phyloP scores from a whole-genome alignment of 1,284 basidiomycete genomes.

The Microbotryomycetes sp. region DNA sequence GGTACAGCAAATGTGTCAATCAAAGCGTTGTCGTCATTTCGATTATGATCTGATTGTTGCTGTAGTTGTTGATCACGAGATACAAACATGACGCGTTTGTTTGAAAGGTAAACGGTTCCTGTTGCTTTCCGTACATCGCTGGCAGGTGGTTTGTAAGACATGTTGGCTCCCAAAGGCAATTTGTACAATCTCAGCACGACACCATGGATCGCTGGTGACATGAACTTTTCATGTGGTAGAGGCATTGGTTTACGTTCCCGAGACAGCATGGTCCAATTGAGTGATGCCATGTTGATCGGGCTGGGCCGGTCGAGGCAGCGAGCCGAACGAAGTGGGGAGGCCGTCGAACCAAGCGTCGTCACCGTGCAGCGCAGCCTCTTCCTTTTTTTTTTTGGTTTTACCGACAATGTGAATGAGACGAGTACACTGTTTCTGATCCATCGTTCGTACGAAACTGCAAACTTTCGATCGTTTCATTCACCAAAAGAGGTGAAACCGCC shows the following conservation, averaged over 20 bases:
- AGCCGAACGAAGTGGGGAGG: no score
- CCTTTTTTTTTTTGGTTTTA: no score
- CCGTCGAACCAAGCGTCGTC: no score
- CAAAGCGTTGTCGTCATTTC: not conserved
- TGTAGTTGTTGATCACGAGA: not conserved
- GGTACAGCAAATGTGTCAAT: constrained; percentile 22
- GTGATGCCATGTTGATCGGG: constrained; percentile 25
- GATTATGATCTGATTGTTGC: not conserved
- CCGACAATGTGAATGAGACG: no score
- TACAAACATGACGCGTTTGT: constrained; percentile 28
- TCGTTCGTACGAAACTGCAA: no score
- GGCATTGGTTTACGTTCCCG: constrained; percentile 11
- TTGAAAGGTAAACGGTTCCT: constrained; percentile 22
- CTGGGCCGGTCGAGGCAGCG: no score
- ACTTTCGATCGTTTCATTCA: no score
- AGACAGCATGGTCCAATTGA: constrained; percentile 25
- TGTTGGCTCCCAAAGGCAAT: not conserved
- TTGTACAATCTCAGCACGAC: constrained; percentile 11
- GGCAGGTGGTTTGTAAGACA: not conserved
- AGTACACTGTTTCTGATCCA: no score
- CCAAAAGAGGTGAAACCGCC: no score
- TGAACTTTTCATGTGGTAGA: constrained; percentile 26
- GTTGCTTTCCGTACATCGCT: not conserved
- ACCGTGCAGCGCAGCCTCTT: no score
- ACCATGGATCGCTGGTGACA: constrained; percentile 3